A percentile compares a stretch with the other conserved stretches of the same genome.
These are phyloP conservation scores for Candida khao-thaluensis DNA, from an alignment of 805 yeast genomes.

Conservation along the genomic window DNA sequence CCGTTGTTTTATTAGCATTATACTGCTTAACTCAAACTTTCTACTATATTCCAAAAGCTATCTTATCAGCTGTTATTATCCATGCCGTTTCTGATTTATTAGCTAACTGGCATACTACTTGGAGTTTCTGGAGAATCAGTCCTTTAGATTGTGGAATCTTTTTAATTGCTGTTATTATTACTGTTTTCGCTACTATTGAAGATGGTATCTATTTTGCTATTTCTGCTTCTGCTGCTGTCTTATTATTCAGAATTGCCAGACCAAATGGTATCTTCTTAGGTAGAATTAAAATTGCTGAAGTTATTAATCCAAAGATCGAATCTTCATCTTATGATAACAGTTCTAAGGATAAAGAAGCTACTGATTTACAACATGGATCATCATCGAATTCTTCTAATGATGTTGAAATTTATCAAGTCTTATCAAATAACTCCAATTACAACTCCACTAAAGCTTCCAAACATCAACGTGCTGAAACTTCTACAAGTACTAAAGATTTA, in stretches of 20 bases:
- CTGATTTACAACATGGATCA: slow-evolving; percentile 2
- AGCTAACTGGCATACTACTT: slow-evolving; percentile 65
- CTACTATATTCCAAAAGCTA: slow-evolving; percentile 87
- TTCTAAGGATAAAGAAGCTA: slow-evolving; percentile 7
- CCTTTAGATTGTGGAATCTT: slow-evolving; percentile 78
- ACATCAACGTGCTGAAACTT: slow-evolving; percentile 12
- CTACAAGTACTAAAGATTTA: slow-evolving; percentile 23
- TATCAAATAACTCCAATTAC: slow-evolving; percentile 30
- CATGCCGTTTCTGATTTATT: slow-evolving; percentile 90
- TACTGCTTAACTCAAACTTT: slow-evolving; percentile 82
- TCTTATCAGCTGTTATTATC: slow-evolving; percentile 82
- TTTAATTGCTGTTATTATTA: slow-evolving; percentile 66
- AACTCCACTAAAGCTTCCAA: slow-evolving; percentile 23
- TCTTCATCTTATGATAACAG: slow-evolving; percentile 5
- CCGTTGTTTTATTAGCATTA: slow-evolving; percentile 81
- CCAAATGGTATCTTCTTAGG: slow-evolving; percentile 86
- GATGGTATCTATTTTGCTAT: slow-evolving; percentile 89
- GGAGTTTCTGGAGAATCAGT: slow-evolving; percentile 65
- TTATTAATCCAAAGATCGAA: slow-evolving; percentile 57
- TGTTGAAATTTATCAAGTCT: slow-evolving; percentile 45
- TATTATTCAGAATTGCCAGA: slow-evolving; percentile 72
- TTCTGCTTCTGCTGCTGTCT: slow-evolving; percentile 73
- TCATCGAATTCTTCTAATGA: slow-evolving; percentile 27
- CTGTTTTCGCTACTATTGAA: slow-evolving; percentile 79
- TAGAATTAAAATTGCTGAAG: slow-evolving; percentile 66